Conservation (phyloP, 2,329 filamentous ascomycete species). For the Fusarium coffeatum region DNA sequence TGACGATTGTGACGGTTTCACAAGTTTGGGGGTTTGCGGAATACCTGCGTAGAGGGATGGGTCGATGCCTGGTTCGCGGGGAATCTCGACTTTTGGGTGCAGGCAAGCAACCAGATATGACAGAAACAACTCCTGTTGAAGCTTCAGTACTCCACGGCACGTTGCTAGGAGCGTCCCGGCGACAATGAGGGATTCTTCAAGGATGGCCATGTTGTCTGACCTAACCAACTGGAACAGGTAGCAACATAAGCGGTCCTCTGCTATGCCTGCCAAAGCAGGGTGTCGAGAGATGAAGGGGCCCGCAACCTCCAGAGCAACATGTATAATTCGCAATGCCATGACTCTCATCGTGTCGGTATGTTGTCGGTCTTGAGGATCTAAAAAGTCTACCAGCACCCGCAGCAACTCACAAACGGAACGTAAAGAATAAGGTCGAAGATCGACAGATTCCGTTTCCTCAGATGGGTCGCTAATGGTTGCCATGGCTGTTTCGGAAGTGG, state of each 20-base stretch:
- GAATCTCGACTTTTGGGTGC: slow-evolving; percentile 94
- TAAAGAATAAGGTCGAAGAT: slow-evolving; percentile 88
- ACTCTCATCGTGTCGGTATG: slow-evolving; percentile 96
- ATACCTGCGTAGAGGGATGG: slow-evolving; percentile 92
- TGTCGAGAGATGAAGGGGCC: slow-evolving; percentile 95
- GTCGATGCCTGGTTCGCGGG: slow-evolving; percentile 88
- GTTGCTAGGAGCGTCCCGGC: slow-evolving; percentile 91
- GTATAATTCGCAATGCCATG: slow-evolving; percentile 96
- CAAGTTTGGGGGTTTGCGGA: slow-evolving; percentile 87
- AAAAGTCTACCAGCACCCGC: slow-evolving; percentile 88
- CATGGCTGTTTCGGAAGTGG: slow-evolving; percentile 55
- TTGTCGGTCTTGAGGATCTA: slow-evolving; percentile 92
- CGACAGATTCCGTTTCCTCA: slow-evolving; percentile 60
- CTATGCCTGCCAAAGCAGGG: slow-evolving; percentile 85
- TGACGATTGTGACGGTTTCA: slow-evolving; percentile 76
- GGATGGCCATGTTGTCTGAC: slow-evolving; percentile 94
- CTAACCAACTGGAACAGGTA: slow-evolving; percentile 96
- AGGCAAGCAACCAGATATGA: slow-evolving; percentile 95
- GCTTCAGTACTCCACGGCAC: slow-evolving; percentile 88
- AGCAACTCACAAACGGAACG: slow-evolving; percentile 96
- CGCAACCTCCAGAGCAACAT: slow-evolving; percentile 95
- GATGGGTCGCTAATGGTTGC: slow-evolving; percentile 49
- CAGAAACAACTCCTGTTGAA: slow-evolving; percentile 95
- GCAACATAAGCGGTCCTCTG: slow-evolving; percentile 92
- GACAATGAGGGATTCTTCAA: slow-evolving; percentile 92